Conservation (phyloP, 2,329 filamentous ascomycete genomes). For the Capronia coronata region DNA sequence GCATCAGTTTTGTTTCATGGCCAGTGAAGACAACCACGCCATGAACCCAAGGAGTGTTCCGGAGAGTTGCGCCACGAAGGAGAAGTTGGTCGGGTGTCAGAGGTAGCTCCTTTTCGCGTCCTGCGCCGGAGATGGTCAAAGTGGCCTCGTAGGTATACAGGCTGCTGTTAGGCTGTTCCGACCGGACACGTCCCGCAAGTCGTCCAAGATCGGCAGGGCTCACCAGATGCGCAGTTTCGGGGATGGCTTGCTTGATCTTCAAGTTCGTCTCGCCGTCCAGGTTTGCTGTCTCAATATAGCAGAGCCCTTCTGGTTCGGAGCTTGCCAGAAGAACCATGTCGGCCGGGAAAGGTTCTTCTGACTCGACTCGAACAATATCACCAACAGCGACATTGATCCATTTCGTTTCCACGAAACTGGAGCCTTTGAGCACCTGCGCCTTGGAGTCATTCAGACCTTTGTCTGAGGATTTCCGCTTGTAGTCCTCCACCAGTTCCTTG, state of each 20-base stretch:
- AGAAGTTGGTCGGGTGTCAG: constrained; percentile 88
- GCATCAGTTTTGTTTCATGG: constrained; percentile 98
- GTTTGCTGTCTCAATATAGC: constrained; percentile 98
- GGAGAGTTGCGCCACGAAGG: constrained; percentile 82
- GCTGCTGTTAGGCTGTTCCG: constrained; percentile 96
- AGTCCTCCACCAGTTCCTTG: constrained; percentile 92
- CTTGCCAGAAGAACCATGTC: constrained; percentile 88
- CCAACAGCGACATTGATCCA: constrained; percentile 93
- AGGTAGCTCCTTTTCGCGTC: constrained; percentile 86
- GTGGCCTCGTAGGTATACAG: constrained; percentile 98
- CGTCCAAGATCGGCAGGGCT: constrained; percentile 79
- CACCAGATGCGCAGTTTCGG: constrained; percentile 82
- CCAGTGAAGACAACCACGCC: constrained; percentile 95
- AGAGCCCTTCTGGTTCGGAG: constrained; percentile 93
- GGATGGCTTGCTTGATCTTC: constrained; percentile 96
- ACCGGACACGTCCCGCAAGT: constrained; percentile 77
- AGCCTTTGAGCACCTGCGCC: constrained; percentile 74
- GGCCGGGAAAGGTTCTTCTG: constrained; percentile 89
- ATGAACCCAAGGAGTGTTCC: constrained; percentile 96
- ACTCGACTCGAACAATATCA: constrained; percentile 87
- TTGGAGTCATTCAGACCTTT: constrained; percentile 81
- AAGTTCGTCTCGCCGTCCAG: constrained; percentile 96
- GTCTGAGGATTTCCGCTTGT: constrained; percentile 80
- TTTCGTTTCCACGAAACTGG: constrained; percentile 74
- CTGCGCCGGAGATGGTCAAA: constrained; percentile 80